Evolutionary conservation across 164 flowering plant genomes (phyloP), one percentile per base, ranked within the genome.

Genomic region (Dillenia suffruticosa): DNA sequence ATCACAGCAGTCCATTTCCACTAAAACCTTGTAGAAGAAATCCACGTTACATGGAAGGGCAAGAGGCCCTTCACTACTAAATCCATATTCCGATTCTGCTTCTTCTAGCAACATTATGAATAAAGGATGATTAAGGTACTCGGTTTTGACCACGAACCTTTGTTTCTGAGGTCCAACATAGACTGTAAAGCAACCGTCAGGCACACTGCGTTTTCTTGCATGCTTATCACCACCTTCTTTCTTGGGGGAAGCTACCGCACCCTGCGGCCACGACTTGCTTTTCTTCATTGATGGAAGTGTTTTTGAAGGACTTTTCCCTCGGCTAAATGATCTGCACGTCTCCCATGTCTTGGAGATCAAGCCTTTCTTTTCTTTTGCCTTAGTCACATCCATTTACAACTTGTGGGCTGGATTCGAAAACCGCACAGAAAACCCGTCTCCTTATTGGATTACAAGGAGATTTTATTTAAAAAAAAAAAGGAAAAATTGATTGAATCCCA

Each of bases 61-160:
- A 51, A 85, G 69, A 9, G 90, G 88, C 2, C 90, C 88, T 8
- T 72, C 69, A 46, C 70, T 63, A 17, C 49, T 52, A 61, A 59
- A 81, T 16, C 90, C 90, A 50, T 85, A 85, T 49, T 81, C 88
- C 48, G 51, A 32, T 65, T 81, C 86, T 0, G 88, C 88, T 57
- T 85, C 90, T 59, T 83, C 88, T 0, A 85, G 79, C 12, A 85
- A 62, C 64, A 64, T 54, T 76, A 61, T 78, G 76, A 85, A 85
- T 6, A 83, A 72, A 0, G 90, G 88, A 68, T 85, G 90, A 66
- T 78, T 85, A 5, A 64, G 76, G 15, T 73, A 74, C 56, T 78
- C 69, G 0, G 84, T 75, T 60, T 72, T 81, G 58, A 85, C 61
- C 57, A 83, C 79, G 19, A 85, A 85, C 56, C 82, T 65, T 54